These are phyloP conservation scores for Globisporangium acanthophoron DNA, from an alignment of 352 stramenopile species.

Conservation along the genomic window DNA sequence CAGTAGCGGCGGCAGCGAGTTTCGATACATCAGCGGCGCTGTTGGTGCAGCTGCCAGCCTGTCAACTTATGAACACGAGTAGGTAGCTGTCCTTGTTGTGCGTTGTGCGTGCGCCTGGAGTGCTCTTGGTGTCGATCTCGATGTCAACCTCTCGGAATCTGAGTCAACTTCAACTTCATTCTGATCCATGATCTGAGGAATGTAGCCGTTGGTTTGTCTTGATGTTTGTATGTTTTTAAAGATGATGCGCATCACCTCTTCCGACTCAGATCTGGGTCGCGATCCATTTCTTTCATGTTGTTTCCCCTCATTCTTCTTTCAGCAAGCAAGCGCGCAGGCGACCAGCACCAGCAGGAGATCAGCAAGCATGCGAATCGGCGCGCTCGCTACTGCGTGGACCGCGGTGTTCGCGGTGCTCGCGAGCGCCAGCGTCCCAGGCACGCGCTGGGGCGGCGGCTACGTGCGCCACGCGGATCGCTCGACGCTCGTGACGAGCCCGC, in stretches of 20 bases:
- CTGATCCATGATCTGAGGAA: too few species aligned
- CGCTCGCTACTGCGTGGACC: neutral
- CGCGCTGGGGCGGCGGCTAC: conserved; percentile 47
- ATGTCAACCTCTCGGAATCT: too few species aligned
- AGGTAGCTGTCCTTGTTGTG: neutral
- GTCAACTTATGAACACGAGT: neutral
- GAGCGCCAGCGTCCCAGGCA: neutral
- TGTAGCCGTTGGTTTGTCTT: too few species aligned
- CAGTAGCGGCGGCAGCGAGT: neutral
- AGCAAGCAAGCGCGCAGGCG: neutral
- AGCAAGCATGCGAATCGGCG: conserved; percentile 27
- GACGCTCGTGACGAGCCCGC: conserved; percentile 48
- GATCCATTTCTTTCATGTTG: too few species aligned
- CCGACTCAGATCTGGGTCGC: too few species aligned
- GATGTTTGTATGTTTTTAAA: too few species aligned
- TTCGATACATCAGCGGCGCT: neutral
- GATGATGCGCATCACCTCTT: too few species aligned
- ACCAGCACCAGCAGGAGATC: neutral
- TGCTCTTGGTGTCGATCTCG: too few species aligned
- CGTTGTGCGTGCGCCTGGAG: too few species aligned
- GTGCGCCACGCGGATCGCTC: conserved; percentile 68
- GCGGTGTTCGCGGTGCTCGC: neutral
- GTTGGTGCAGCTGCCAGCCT: neutral
- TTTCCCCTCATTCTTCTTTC: too few species aligned
- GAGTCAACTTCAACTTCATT: too few species aligned